A percentile compares a stretch with the other conserved stretches of the same genome.
phyloP scores from a whole-genome alignment of 768 basidiomycete species.

The Panaeolus cyanescens region DNA sequence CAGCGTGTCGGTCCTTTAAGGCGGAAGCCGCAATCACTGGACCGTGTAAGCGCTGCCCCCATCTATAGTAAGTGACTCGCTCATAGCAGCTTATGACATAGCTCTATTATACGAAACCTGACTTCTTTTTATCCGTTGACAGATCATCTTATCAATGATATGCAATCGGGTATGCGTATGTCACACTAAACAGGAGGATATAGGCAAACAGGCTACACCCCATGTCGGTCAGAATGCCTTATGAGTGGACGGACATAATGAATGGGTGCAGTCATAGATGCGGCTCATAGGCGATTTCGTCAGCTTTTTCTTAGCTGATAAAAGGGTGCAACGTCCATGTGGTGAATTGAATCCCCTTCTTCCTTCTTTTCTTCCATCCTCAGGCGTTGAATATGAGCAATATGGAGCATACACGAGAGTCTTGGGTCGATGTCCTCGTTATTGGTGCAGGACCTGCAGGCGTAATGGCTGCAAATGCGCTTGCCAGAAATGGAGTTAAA shows the following conservation, averaged over 20 bases:
- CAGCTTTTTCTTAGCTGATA: neutral
- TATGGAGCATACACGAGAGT: constrained; percentile 4
- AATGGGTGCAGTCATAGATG: neutral
- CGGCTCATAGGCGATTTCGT: neutral
- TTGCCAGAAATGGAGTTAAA: constrained; percentile 56
- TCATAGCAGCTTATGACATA: neutral
- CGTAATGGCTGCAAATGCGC: constrained; percentile 69
- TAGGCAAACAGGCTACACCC: neutral
- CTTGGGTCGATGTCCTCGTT: constrained; percentile 58
- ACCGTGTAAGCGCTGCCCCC: neutral
- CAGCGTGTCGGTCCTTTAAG: neutral
- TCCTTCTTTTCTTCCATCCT: neutral
- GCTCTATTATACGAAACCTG: neutral
- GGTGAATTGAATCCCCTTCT: neutral
- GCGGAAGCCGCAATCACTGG: neutral
- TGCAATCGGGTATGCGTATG: neutral
- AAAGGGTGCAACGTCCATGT: neutral
- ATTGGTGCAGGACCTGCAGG: constrained; percentile 65
- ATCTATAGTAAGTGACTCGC: neutral
- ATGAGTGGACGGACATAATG: too few species aligned
- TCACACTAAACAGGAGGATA: neutral
- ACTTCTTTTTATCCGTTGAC: neutral
- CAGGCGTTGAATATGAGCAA: neutral
- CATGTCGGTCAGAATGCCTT: neutral
- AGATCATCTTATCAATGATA: neutral